Base-by-base conservation (phyloP, 1,139 yeast species). In the Suhomyces choctaworum region DNA sequence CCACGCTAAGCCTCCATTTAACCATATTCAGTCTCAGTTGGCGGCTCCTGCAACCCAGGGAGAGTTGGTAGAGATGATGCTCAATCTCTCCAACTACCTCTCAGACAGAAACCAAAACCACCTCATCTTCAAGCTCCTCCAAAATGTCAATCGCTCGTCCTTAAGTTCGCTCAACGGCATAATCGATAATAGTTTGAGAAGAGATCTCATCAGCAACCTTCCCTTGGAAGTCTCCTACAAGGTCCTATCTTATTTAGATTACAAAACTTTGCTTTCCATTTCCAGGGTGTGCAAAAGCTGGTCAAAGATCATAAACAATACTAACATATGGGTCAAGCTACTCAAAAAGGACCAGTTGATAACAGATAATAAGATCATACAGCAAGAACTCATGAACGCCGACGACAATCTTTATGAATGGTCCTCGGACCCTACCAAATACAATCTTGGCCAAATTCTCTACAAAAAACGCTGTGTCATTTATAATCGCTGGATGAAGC, bases 401-500 rank as follows among this genome's bases (percentile, higher is more conserved):
- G 47, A 50, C 9, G 42, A 51, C 31, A 50, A 70, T 21, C 46
- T 64, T 11, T 43, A 50, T 16, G 72, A 68, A 34, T 70, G 75
- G 57, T 45, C 31, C 32, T 63, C 56, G 6, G 36, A 40, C 19
- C 31, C 26, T 5, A 22, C 19, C n/a, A 23, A 24, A 6, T 41
- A 60, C 14, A 67, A 66, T 39, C 36, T 57, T 10, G 74, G 75
- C 38, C 82, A 80, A 53, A 62, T 80, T 4, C 64, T 84, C 31
- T 85, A 82, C 62, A 77, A 83, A 39, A 76, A 86, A 47, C 75
- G 92, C 39, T 65, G 70, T 31, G 66, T 78, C n/a, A 78, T 87
- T 25, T 71, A 80, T 38, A 67, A 73, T 34, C 76, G 94, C 54
- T 92, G 98, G 98, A 83, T 82, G 78, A 76, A 83, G 48, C 86